Conservation (phyloP, 768 basidiomycete genomes). For the Strobilomyces dryophilus region DNA sequence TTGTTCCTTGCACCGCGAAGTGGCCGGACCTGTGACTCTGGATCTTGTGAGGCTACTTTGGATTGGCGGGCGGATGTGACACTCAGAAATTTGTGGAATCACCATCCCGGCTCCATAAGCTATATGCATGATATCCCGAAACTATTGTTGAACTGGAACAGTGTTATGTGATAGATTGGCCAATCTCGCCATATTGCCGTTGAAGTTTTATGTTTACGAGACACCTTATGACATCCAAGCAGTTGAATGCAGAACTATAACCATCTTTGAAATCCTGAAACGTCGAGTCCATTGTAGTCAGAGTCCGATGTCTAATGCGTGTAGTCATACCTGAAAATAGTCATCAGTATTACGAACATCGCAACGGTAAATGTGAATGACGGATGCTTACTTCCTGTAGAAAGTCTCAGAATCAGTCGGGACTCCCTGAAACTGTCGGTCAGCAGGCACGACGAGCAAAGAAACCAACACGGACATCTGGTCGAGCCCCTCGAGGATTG, state of each 20-base stretch:
- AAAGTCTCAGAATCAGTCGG: conserved; percentile 81
- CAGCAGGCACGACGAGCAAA: not conserved
- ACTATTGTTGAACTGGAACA: too few species aligned
- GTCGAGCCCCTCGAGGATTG: conserved; percentile 59
- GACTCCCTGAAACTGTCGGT: conserved; percentile 37
- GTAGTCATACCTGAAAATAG: conserved; percentile 46
- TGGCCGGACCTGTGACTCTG: too few species aligned
- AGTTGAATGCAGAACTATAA: conserved; percentile 10
- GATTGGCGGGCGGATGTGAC: too few species aligned
- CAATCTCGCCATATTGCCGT: not conserved
- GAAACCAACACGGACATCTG: conserved; percentile 39
- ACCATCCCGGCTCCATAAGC: not conserved
- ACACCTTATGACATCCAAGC: not conserved
- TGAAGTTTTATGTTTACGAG: not conserved
- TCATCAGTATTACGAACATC: conserved; percentile 2
- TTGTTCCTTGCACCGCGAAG: not conserved
- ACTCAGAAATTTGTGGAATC: too few species aligned
- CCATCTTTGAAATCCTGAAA: not conserved
- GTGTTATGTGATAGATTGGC: too few species aligned
- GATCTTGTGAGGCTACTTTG: too few species aligned
- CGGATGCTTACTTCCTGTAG: conserved; percentile 65
- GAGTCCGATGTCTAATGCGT: conserved; percentile 31
- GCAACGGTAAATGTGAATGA: not conserved
- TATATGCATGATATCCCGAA: not conserved
- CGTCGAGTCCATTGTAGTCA: not conserved